Conservation (phyloP, 371 early-diverging fungal species). For the Encephalitozoon cuniculi region DNA sequence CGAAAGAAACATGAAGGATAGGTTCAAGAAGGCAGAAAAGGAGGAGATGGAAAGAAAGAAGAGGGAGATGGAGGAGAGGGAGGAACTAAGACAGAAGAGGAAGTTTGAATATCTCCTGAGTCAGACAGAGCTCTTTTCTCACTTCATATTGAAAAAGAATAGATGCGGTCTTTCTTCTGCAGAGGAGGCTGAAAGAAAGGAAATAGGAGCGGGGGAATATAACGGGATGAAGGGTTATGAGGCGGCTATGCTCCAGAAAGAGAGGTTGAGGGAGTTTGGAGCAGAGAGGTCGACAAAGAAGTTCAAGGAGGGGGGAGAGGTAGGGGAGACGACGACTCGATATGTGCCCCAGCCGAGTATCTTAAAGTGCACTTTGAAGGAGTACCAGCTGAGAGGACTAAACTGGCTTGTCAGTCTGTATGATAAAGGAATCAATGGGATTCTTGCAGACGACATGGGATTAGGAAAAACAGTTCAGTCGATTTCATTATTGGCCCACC, state of each 20-base stretch:
- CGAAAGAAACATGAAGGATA: conserved; percentile 64
- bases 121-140: conserved; percentile 88
- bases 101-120: conserved; percentile 87
- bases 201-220: background rate
- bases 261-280: background rate
- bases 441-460: conserved; percentile 93
- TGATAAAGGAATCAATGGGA: conserved; percentile 89
- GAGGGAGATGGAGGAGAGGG: conserved; percentile 76
- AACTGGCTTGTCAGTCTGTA: conserved; percentile 92
- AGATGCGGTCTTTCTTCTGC: conserved; percentile 15
- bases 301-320: background rate
- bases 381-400: conserved; percentile 87
- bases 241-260: conserved; percentile 1
- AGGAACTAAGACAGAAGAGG: conserved; percentile 74
- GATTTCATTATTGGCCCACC: conserved; percentile 78
- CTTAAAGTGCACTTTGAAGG: conserved; percentile 75
- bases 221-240: conserved; percentile 57
- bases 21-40: conserved; percentile 75
- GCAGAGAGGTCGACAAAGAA: background rate
- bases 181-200: conserved; percentile 9
- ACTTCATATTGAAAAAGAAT: conserved; percentile 68
- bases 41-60: conserved; percentile 71
- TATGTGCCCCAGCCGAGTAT: conserved; percentile 67
- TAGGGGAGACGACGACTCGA: background rate
- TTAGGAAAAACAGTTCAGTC: conserved; percentile 89